phyloP scores from a whole-genome alignment of 2,329 filamentous ascomycete genomes.

The Xylariaceae sp. region DNA sequence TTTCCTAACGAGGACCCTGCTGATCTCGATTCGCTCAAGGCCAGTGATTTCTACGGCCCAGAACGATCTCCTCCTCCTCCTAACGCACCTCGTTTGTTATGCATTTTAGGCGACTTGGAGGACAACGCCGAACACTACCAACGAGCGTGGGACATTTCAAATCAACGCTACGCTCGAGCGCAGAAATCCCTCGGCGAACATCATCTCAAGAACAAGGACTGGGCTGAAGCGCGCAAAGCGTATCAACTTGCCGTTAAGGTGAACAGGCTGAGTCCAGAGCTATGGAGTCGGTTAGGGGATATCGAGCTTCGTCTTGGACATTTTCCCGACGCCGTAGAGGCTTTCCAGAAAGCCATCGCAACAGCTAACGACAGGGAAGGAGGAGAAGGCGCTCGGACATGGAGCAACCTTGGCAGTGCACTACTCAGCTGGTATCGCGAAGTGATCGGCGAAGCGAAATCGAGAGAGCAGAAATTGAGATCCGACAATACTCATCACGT shows the following conservation, averaged over 20 bases:
- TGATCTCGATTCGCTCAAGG: constrained; percentile 63
- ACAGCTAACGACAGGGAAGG: constrained; percentile 65
- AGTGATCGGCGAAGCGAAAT: constrained; percentile 48
- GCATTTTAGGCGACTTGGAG: constrained; percentile 91
- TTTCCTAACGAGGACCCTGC: constrained; percentile 59
- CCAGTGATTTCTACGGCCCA: constrained; percentile 61
- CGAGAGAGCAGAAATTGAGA: constrained; percentile 26
- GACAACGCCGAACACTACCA: constrained; percentile 76
- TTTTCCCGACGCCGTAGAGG: constrained; percentile 80
- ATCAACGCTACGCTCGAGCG: constrained; percentile 79
- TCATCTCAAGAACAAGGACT: constrained; percentile 71
- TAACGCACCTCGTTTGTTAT: constrained; percentile 87
- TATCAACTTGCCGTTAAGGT: constrained; percentile 79
- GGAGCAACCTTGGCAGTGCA: constrained; percentile 91
- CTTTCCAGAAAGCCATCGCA: constrained; percentile 82
- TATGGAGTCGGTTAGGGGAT: constrained; percentile 92
- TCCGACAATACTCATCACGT: constrained; percentile 29
- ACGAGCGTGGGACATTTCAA: constrained; percentile 86
- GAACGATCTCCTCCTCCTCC: constrained; percentile 74
- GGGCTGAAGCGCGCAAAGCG: constrained; percentile 73
- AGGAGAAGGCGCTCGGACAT: constrained; percentile 87
- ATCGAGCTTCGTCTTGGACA: constrained; percentile 78
- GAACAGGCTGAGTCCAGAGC: constrained; percentile 79
- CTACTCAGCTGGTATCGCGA: constrained; percentile 73
- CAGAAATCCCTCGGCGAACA: constrained; percentile 86